These are phyloP conservation scores for Chalciporus piperatus DNA, from an alignment of 768 basidiomycete species.

Conservation along the genomic window DNA sequence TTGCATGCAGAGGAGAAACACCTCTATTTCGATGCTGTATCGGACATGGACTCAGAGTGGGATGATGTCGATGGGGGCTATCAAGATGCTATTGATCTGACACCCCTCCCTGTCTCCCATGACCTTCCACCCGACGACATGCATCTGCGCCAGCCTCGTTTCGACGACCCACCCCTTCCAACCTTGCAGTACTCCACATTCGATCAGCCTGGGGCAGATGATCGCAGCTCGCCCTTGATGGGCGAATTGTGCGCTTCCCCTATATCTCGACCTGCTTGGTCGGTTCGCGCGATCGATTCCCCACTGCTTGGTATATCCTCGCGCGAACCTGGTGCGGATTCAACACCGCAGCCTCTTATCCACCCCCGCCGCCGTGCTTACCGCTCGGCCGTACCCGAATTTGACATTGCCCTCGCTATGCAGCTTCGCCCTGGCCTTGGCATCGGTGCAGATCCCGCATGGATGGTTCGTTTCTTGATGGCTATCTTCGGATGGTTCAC, in stretches of 20 bases:
- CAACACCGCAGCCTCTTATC: slow-evolving; percentile 10
- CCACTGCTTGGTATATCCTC: slow-evolving; percentile 19
- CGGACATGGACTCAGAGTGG: slow-evolving; percentile 23
- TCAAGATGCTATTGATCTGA: slow-evolving; percentile 29
- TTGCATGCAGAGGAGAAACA: slow-evolving; percentile 1
- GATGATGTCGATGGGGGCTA: slow-evolving; percentile 31
- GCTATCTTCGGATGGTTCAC: slow-evolving; percentile 76
- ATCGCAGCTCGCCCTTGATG: slow-evolving; percentile 13
- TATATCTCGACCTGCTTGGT: slow-evolving; percentile 28
- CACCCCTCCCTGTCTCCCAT: slow-evolving; percentile 15
- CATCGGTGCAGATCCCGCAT: slow-evolving; percentile 68
- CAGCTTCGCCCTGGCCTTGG: slow-evolving; percentile 73
- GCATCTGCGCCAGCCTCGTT: slow-evolving; percentile 3
- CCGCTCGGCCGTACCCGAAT: slow-evolving; percentile 43
- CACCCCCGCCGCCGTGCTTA: slow-evolving; percentile 27
- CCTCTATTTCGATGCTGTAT: slow-evolving; percentile 7
- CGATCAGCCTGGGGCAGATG: slow-evolving; percentile 5
- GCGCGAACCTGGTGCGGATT: slow-evolving; percentile 3
- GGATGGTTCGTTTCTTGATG: slow-evolving; percentile 80
- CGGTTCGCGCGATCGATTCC: slow-evolving; percentile 25
- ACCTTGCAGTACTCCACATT: background rate
- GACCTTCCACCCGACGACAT: slow-evolving; percentile 20
- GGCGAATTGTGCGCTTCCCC: slow-evolving; percentile 12
- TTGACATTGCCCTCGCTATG: slow-evolving; percentile 74
- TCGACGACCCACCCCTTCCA: slow-evolving; percentile 12